Evolutionary conservation across 257 asterid species (phyloP).

Genomic region (Ilex asprella): DNA sequence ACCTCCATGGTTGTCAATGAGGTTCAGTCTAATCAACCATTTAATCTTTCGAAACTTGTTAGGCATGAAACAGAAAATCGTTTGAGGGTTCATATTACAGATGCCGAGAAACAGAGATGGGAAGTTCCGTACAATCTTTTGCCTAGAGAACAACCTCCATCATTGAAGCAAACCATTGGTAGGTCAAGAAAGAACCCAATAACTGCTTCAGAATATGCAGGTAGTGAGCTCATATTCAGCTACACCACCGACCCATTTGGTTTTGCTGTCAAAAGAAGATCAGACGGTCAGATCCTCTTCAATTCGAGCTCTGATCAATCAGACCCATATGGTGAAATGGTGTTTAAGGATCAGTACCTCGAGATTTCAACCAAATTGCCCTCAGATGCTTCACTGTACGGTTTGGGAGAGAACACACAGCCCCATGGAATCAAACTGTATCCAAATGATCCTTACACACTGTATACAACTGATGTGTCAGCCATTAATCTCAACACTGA

Average conservation of each 20-base stretch:
- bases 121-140: conserved; percentile 82
- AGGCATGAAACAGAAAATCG: conserved; percentile 82
- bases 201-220: conserved; percentile 31
- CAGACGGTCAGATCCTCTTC: conserved; percentile 74
- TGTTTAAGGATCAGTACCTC: conserved; percentile 89
- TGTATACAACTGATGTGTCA: conserved; percentile 71
- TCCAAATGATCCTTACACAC: conserved; percentile 74
- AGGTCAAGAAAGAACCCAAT: conserved; percentile 26
- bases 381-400: conserved; percentile 71
- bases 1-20: too few relatives aligned
- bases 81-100: conserved; percentile 80
- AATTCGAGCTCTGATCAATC: conserved; percentile 46
- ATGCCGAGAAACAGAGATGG: conserved; percentile 79
- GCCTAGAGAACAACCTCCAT: conserved; percentile 60
- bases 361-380: conserved; percentile 82
- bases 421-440: conserved; percentile 76
- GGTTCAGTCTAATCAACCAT: neutral
- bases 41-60: neutral
- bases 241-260: conserved; percentile 68
- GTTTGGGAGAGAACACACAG: conserved; percentile 82
- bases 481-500: conserved; percentile 79
- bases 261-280: conserved; percentile 64
- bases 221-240: conserved; percentile 56
- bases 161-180: conserved; percentile 23
- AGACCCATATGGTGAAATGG: conserved; percentile 47